These are phyloP conservation scores for Phycomyces blakesleeanus DNA, from an alignment of 192 early-diverging fungal species.

Conservation along the genomic window DNA sequence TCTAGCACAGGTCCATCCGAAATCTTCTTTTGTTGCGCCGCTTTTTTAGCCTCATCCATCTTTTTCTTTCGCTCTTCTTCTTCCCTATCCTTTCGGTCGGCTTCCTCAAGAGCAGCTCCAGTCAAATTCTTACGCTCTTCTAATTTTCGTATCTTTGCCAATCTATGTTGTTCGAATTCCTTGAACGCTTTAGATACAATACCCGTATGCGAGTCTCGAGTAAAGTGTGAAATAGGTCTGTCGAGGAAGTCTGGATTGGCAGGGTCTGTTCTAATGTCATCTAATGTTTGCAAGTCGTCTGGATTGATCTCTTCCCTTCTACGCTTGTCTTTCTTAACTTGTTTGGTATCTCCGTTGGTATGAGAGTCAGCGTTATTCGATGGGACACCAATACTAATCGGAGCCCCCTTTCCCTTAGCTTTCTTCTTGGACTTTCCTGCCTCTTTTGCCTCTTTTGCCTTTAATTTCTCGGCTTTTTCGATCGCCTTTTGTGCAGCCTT, in stretches of 20 bases:
- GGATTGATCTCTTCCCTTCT: neutral
- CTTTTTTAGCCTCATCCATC: conserved; percentile 9
- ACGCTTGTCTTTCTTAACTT: neutral
- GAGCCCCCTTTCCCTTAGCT: too few relatives aligned
- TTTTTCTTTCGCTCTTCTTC: conserved; percentile 11
- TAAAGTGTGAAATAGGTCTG: conserved; percentile 17
- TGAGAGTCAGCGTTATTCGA: too few relatives aligned
- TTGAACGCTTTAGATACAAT: conserved; percentile 29
- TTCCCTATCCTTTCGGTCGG: neutral
- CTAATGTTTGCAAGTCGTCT: conserved; percentile 19
- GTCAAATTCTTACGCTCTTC: neutral
- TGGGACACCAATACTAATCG: too few relatives aligned
- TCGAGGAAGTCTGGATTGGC: conserved; percentile 9
- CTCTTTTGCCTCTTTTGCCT: too few relatives aligned
- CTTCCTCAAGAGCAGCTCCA: neutral
- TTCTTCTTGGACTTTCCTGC: too few relatives aligned
- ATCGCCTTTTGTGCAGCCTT: neutral
- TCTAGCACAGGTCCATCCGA: conserved; percentile 9
- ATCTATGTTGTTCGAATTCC: conserved; percentile 14
- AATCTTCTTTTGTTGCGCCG: neutral
- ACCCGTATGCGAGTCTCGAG: conserved; percentile 15
- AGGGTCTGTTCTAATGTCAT: conserved; percentile 21
- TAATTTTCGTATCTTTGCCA: conserved; percentile 2
- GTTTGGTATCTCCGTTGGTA: too few relatives aligned
- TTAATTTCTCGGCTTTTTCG: neutral